These are phyloP conservation scores for Cladorrhinum samala DNA, from an alignment of 495 filamentous ascomycete species.

Conservation along the genomic window DNA sequence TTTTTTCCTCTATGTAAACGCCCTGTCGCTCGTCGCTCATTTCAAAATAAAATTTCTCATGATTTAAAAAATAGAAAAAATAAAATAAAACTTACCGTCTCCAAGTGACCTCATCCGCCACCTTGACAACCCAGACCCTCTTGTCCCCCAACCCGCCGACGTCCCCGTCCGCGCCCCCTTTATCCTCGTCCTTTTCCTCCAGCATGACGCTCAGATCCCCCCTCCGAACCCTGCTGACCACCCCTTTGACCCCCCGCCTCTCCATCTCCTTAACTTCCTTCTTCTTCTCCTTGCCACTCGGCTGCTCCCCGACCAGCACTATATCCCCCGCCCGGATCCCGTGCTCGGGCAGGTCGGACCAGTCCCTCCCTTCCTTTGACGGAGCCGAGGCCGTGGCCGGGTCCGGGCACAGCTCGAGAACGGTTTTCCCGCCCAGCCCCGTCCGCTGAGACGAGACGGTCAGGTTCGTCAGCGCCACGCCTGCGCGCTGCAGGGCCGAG, in stretches of 20 bases:
- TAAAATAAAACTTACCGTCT: conserved; percentile 49
- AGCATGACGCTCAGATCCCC: conserved; percentile 66
- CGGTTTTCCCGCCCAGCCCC: conserved; percentile 78
- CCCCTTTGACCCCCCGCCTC: conserved; percentile 65
- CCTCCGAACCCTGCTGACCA: conserved; percentile 64
- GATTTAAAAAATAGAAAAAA: no score
- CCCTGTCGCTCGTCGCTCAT: no score
- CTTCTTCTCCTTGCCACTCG: conserved; percentile 62
- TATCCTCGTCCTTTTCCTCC: conserved; percentile 53
- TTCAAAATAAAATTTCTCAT: no score
- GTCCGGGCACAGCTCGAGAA: conserved; percentile 76
- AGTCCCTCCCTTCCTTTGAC: conserved; percentile 3
- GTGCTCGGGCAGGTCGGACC: conserved; percentile 62
- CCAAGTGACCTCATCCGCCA: conserved; percentile 93
- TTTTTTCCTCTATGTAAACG: not conserved
- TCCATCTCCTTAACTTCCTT: conserved; percentile 61
- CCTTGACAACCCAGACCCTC: conserved; percentile 68
- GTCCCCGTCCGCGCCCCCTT: conserved; percentile 53
- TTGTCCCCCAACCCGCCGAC: conserved; percentile 47
- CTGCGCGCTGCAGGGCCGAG: conserved; percentile 70
- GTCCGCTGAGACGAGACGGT: conserved; percentile 74
- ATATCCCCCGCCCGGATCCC: conserved; percentile 85
- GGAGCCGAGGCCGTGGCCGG: conserved; percentile 47
- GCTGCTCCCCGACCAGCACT: conserved; percentile 72
- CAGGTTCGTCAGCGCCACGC: conserved; percentile 81